phyloP scores from a whole-genome alignment of 768 basidiomycete species.

The Rhizopogon roseolus region DNA sequence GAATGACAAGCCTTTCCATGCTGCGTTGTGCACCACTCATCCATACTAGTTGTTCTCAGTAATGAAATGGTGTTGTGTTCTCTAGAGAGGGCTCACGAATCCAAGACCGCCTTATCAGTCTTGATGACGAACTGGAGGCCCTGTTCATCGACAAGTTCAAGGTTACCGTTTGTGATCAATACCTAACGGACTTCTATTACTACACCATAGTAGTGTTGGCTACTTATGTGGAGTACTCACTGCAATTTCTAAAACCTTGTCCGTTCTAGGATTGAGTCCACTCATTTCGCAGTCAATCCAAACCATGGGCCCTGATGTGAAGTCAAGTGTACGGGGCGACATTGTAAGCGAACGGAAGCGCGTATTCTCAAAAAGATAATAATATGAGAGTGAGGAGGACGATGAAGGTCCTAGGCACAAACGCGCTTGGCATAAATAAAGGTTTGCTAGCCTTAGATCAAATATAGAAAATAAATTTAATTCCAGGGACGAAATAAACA shows the following conservation, averaged over 20 bases:
- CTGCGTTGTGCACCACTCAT: slow-evolving; percentile 80
- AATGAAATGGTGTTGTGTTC: background rate
- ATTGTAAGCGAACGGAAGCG: background rate
- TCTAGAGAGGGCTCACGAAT: slow-evolving; percentile 44
- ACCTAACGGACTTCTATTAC: slow-evolving; percentile 41
- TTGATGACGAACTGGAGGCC: slow-evolving; percentile 75
- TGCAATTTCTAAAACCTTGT: slow-evolving; percentile 79
- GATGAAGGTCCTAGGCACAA: background rate
- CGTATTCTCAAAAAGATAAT: background rate
- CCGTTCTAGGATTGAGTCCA: slow-evolving; percentile 59
- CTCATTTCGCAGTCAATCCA: slow-evolving; percentile 93
- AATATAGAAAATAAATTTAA: no score
- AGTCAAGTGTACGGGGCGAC: slow-evolving; percentile 29
- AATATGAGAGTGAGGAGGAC: background rate
- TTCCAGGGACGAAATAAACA: no score
- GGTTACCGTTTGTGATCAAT: slow-evolving; percentile 81
- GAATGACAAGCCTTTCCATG: slow-evolving; percentile 58
- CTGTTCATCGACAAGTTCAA: slow-evolving; percentile 68
- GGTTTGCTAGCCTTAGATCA: no score
- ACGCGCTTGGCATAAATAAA: background rate
- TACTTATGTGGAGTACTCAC: slow-evolving; percentile 28
- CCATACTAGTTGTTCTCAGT: slow-evolving; percentile 53
- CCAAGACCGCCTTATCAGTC: slow-evolving; percentile 64
- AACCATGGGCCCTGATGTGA: slow-evolving; percentile 62
- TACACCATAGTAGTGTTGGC: background rate